Base-by-base conservation (phyloP, 768 basidiomycete species). In the Lactarius sanguifluus region DNA sequence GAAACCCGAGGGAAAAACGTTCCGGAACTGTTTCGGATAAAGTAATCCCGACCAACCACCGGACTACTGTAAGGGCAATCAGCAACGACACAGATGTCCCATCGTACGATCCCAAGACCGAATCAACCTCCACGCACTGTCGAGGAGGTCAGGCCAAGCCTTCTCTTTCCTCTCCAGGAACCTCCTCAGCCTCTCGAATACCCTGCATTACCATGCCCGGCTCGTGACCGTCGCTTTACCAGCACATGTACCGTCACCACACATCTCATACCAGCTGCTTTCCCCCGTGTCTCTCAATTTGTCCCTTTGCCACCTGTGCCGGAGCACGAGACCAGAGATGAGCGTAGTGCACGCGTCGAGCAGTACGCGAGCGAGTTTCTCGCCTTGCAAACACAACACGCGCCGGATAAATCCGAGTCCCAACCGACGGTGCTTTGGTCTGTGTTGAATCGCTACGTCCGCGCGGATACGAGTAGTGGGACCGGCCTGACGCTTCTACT, bases 401-500 rank as follows among this genome's bases (percentile, higher is more conserved):
- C 73, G 76, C 47, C 72, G 67, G 64, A 65, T 23, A 40, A 50
- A 41, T 45, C 58, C n/a, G 64, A 50, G 28, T 23, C 43, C 23
- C 75, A 72, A 57, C 64, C 68, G 65, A 77, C 68, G 63, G 72
- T 83, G 5, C 74, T 93, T 61, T 92, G 90, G 90, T 86, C 83
- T 60, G 87, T 84, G 60, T 73, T 87, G 40, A 92, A 94, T 72
- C 84, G 92, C 50, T 93, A 89, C 74, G 82, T 83, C 34, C 80
- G 79, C 71, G 76, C 75, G 54, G 78, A 73, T 9, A 56, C 75
- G 0, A 40, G 38, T 20, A 67, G 70, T 12, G 65, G 61, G 38
- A 73, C 72, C 28, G 85, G 89, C 0, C 60, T 91, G 12, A 96
- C 92, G 0, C 75, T 96, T 60, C 83, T 95, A 68, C 79, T 91